phyloP scores from a whole-genome alignment of 2,329 filamentous ascomycete genomes.

The Stemphylium vesicarium region DNA sequence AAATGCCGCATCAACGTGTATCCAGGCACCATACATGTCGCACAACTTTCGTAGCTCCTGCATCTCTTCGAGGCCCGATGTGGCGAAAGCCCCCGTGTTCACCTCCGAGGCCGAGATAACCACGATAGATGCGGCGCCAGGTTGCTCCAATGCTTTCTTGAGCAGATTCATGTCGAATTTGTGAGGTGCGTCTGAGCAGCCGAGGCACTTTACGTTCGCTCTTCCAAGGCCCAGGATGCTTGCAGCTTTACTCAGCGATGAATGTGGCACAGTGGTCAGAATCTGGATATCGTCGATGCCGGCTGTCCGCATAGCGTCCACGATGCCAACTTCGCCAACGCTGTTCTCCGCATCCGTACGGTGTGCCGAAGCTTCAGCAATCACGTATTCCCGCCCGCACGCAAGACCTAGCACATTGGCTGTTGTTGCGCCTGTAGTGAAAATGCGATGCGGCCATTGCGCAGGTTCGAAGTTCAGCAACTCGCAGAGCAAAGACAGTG shows the following conservation, averaged over 20 bases:
- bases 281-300: conserved; percentile 74
- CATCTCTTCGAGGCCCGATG: conserved; percentile 63
- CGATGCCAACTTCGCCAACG: conserved; percentile 73
- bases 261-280: conserved; percentile 82
- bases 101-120: conserved; percentile 86
- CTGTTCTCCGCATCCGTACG: conserved; percentile 38
- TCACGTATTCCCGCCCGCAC: conserved; percentile 72
- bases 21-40: conserved; percentile 77
- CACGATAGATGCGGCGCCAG: conserved; percentile 73
- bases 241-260: conserved; percentile 82
- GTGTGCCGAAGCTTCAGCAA: conserved; percentile 55
- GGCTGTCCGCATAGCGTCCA: conserved; percentile 68
- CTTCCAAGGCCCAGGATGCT: conserved; percentile 81
- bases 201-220: conserved; percentile 67
- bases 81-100: conserved; percentile 85
- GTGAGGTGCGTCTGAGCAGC: conserved; percentile 65
- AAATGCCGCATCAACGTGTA: conserved; percentile 91
- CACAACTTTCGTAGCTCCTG: conserved; percentile 70
- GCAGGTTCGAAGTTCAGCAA: conserved; percentile 66
- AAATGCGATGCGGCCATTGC: conserved; percentile 74
- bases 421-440: conserved; percentile 76
- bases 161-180: conserved; percentile 71
- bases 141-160: conserved; percentile 62
- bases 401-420: conserved; percentile 71
- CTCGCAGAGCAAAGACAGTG: conserved; percentile 72